Percentiles rank a stretch among this genome's conserved stretches.
Evolutionary conservation across 176 grass and related monocot genomes (phyloP).

Genomic region (Musa beccarii): DNA sequence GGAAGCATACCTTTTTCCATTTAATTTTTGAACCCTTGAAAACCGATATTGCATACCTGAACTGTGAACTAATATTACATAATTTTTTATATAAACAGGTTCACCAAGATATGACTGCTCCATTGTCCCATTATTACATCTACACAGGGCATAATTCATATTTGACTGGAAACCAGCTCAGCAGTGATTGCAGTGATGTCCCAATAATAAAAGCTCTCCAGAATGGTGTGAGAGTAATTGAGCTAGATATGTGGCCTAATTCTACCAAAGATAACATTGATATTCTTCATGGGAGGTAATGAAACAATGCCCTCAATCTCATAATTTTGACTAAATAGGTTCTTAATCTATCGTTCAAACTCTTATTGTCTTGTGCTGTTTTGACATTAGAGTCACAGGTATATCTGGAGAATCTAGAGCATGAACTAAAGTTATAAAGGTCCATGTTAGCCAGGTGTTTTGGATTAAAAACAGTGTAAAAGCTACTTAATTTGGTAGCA

Average conservation of each 20-base stretch:
- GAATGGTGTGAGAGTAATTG: conserved; percentile 86
- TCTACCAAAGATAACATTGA: conserved; percentile 80
- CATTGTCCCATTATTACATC: conserved; percentile 89
- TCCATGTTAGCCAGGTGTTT: background rate
- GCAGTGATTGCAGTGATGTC: conserved; percentile 91
- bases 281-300: conserved; percentile 93
- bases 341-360: background rate
- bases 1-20: too few species aligned
- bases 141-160: conserved; percentile 96
- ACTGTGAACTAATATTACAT: conserved; percentile 9
- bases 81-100: conserved; percentile 43
- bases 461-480: background rate
- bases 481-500: background rate
- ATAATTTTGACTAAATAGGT: background rate
- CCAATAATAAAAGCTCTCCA: conserved; percentile 93
- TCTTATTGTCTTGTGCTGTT: background rate
- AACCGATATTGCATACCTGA: too few species aligned
- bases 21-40: too few species aligned
- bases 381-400: background rate
- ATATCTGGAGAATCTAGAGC: background rate
- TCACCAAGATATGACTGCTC: conserved; percentile 85
- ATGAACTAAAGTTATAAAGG: background rate
- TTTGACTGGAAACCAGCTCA: conserved; percentile 92
- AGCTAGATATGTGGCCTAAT: conserved; percentile 98
- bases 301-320: background rate